Conservation (phyloP, 768 basidiomycete species). For the Boletus sensibilis region DNA sequence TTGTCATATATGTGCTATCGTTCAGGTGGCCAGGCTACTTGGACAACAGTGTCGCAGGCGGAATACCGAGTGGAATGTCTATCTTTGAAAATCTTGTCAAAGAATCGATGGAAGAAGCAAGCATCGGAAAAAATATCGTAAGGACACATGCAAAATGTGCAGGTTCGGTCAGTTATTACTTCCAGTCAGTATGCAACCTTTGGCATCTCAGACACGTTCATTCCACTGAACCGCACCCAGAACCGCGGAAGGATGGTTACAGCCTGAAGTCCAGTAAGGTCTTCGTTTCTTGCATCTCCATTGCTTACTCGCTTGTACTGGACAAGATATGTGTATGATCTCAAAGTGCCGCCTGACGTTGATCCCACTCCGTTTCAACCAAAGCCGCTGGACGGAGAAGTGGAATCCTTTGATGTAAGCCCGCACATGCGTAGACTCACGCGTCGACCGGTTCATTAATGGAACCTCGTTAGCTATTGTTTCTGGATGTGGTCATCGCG, state of each 20-base stretch:
- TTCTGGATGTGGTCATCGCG: constrained; percentile 57
- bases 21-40: constrained; percentile 78
- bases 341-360: constrained; percentile 57
- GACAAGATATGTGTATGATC: constrained; percentile 79
- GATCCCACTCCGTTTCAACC: constrained; percentile 56
- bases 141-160: constrained; percentile 54
- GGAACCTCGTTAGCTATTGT: constrained; percentile 51
- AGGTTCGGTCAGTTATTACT: constrained; percentile 83
- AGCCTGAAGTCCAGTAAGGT: constrained; percentile 80
- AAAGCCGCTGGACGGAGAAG: constrained; percentile 85
- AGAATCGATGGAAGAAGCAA: constrained; percentile 93
- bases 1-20: neutral
- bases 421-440: neutral
- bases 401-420: constrained; percentile 85
- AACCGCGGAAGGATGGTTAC: constrained; percentile 55
- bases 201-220: neutral
- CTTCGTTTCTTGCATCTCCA: neutral
- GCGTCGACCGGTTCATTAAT: neutral
- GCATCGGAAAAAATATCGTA: constrained; percentile 65
- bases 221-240: constrained; percentile 9
- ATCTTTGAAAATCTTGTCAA: constrained; percentile 78
- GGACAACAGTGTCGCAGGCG: constrained; percentile 92
- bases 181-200: constrained; percentile 43
- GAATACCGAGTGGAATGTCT: constrained; percentile 78
- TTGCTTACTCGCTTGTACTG: neutral